phyloP scores from a whole-genome alignment of 371 early-diverging fungal species.

The Sporodiniella umbellata region DNA sequence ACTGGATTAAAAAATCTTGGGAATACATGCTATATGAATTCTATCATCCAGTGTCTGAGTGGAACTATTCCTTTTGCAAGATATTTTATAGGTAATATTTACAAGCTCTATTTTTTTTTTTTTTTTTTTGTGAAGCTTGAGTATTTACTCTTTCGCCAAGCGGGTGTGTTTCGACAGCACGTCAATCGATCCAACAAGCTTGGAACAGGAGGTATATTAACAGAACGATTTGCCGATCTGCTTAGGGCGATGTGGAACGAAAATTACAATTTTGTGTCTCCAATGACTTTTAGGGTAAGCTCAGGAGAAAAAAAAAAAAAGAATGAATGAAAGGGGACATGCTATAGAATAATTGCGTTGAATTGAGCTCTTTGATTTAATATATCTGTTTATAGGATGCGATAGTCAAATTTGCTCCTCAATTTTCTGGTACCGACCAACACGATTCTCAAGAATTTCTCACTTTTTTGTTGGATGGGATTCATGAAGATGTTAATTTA shows the following conservation, averaged over 20 bases:
- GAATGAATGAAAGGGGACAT: not conserved
- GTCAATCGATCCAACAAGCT: constrained; percentile 71
- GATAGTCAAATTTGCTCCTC: constrained; percentile 63
- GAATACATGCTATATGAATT: constrained; percentile 98
- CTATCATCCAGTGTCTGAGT: constrained; percentile 88
- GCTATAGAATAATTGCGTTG: not conserved
- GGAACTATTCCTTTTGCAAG: constrained; percentile 80
- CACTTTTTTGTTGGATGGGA: constrained; percentile 64
- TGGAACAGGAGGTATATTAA: constrained; percentile 72
- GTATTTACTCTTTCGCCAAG: constrained; percentile 17
- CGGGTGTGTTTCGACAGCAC: constrained; percentile 63
- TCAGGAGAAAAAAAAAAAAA: constrained; percentile 12
- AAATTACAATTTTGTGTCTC: constrained; percentile 48
- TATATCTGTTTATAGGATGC: constrained; percentile 35
- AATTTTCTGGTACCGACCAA: constrained; percentile 64
- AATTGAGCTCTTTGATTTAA: not conserved
- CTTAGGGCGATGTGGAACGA: constrained; percentile 65
- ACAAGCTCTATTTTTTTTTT: not conserved
- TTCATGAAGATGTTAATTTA: constrained; percentile 76
- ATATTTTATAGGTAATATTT: constrained; percentile 60
- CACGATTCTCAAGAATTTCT: constrained; percentile 84
- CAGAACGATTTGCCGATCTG: constrained; percentile 62
- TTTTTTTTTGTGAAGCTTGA: no score
- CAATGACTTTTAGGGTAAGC: constrained; percentile 44
- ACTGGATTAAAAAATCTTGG: constrained; percentile 90